These are phyloP conservation scores for Mucor irregularis DNA, from an alignment of 371 early-diverging fungal genomes.

Conservation along the genomic window DNA sequence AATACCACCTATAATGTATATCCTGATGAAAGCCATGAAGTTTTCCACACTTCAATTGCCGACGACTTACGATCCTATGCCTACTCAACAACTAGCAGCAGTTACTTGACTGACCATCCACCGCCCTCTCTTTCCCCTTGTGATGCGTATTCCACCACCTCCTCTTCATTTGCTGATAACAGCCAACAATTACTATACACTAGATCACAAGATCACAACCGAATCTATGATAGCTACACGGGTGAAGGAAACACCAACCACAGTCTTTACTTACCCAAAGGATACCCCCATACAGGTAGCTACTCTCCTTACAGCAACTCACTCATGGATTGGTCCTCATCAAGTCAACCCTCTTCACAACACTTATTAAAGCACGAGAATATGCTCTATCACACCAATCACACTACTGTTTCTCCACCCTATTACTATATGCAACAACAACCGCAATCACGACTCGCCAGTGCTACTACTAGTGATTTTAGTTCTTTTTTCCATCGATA, in stretches of 20 bases:
- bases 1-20: conserved; percentile 20
- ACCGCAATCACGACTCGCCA: neutral
- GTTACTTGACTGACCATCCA: neutral
- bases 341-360: neutral
- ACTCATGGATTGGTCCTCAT: too few species aligned
- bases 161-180: conserved; percentile 14
- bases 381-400: neutral
- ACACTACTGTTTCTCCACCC: neutral
- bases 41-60: neutral
- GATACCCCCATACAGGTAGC: too few species aligned
- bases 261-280: too few species aligned
- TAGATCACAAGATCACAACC: neutral
- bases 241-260: too few species aligned
- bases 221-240: too few species aligned
- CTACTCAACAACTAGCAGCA: neutral
- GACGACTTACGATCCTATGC: neutral
- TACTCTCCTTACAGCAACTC: too few species aligned
- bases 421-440: neutral
- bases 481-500: neutral
- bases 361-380: neutral
- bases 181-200: neutral
- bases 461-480: neutral
- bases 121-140: conserved; percentile 22
- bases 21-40: conserved; percentile 6
- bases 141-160: conserved; percentile 20